phyloP scores from a whole-genome alignment of 352 stramenopile species.

The Globisporangium perplexum region DNA sequence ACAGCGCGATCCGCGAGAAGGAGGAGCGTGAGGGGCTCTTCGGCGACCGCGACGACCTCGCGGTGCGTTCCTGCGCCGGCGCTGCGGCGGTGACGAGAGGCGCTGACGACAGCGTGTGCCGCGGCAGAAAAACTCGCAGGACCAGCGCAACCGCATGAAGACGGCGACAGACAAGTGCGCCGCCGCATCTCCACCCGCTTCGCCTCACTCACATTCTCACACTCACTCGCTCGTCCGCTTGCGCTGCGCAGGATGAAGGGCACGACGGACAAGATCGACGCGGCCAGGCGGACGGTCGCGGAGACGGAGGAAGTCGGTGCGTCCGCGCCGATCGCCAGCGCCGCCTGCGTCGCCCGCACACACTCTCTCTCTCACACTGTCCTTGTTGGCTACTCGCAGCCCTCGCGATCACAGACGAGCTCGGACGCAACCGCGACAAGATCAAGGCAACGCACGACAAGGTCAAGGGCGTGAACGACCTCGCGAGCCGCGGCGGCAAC shows the following conservation, averaged over 20 bases:
- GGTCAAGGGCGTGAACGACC: constrained; percentile 82
- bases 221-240: background rate
- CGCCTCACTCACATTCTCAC: too few relatives aligned
- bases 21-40: constrained; percentile 83
- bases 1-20: constrained; percentile 79
- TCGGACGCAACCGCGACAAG: constrained; percentile 81
- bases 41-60: constrained; percentile 64
- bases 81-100: background rate
- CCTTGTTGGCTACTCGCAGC: too few relatives aligned
- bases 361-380: too few relatives aligned
- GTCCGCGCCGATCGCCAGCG: constrained; percentile 3
- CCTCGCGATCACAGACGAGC: constrained; percentile 76
- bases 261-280: constrained; percentile 75
- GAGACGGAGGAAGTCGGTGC: constrained; percentile 85
- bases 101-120: too few relatives aligned
- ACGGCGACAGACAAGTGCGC: constrained; percentile 77
- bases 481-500: constrained; percentile 72
- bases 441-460: constrained; percentile 79
- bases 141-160: constrained; percentile 76
- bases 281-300: constrained; percentile 69
- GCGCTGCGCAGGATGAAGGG: constrained; percentile 64
- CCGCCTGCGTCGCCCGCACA: background rate
- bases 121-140: constrained; percentile 47
- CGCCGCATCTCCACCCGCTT: too few relatives aligned
- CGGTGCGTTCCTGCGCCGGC: constrained; percentile 16